These are phyloP conservation scores for Tuber brumale DNA, from an alignment of 495 filamentous ascomycete genomes.

Conservation along the genomic window DNA sequence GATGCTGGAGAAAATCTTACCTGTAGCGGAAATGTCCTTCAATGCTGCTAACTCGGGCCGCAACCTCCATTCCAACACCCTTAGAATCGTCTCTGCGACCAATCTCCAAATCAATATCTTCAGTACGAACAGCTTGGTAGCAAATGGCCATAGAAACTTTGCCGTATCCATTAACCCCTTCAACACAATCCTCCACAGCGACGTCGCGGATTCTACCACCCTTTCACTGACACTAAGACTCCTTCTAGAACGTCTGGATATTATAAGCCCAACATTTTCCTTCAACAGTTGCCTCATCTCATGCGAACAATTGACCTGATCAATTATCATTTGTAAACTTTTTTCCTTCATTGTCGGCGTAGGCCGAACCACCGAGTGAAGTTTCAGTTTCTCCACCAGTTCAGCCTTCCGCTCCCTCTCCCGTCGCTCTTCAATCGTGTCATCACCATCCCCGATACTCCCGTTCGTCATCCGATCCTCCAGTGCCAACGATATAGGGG, in stretches of 20 bases:
- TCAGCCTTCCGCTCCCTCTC: conserved; percentile 51
- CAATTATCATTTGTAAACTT: conserved; percentile 71
- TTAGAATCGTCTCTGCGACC: conserved; percentile 70
- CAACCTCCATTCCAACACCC: conserved; percentile 79
- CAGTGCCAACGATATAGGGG: conserved; percentile 80
- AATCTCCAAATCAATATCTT: conserved; percentile 74
- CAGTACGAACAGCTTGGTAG: conserved; percentile 65
- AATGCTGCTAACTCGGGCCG: conserved; percentile 73
- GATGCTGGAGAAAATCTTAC: conserved; percentile 17
- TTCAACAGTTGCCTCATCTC: conserved; percentile 78
- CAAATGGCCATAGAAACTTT: conserved; percentile 69
- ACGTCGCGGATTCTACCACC: conserved; percentile 88
- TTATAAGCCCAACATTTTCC: conserved; percentile 76
- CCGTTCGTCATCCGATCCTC: conserved; percentile 63
- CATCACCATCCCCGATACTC: conserved; percentile 58
- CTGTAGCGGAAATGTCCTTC: conserved; percentile 89
- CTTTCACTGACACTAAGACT: conserved; percentile 88
- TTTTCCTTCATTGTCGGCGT: conserved; percentile 73
- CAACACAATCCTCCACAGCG: conserved; percentile 65
- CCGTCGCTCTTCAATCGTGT: conserved; percentile 48
- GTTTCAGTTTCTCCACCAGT: conserved; percentile 80
- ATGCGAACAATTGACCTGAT: conserved; percentile 93
- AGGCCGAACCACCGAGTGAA: conserved; percentile 75
- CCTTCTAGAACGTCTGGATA: conserved; percentile 64
- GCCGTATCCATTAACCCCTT: conserved; percentile 64